These are phyloP conservation scores for Backusella westeae DNA, from an alignment of 192 early-diverging fungal species.

Conservation along the genomic window DNA sequence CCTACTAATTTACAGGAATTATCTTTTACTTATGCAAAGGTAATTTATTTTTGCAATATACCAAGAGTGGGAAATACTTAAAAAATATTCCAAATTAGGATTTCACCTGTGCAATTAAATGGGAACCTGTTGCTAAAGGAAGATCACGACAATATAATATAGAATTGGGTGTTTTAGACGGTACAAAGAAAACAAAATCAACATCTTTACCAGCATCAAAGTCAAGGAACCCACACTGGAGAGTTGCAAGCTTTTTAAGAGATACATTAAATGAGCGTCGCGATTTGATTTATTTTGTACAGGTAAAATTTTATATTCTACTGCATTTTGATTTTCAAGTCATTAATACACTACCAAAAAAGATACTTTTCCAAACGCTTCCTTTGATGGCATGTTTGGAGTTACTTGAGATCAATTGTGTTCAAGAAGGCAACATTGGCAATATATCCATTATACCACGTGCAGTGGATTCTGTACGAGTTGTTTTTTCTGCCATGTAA, in stretches of 20 bases:
- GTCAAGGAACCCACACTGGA: constrained; percentile 30
- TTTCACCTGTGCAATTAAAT: constrained; percentile 30
- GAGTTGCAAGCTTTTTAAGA: constrained; percentile 28
- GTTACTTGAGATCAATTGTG: constrained; percentile 21
- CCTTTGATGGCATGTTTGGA: constrained; percentile 36
- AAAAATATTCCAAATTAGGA: constrained; percentile 1
- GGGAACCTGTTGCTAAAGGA: constrained; percentile 20
- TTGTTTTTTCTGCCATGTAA: constrained; percentile 38
- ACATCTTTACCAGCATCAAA: constrained; percentile 1
- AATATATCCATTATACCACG: constrained; percentile 37
- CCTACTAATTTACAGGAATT: constrained; percentile 33
- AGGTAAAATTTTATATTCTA: constrained; percentile 7
- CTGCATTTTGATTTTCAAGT: neutral
- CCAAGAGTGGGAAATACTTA: neutral
- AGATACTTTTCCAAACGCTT: constrained; percentile 37
- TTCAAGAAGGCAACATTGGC: constrained; percentile 19
- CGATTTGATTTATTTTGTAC: constrained; percentile 34
- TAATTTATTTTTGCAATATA: neutral
- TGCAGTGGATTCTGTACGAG: constrained; percentile 27
- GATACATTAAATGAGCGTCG: constrained; percentile 32
- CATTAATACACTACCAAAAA: neutral
- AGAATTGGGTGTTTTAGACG: constrained; percentile 5
- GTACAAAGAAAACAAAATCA: constrained; percentile 6
- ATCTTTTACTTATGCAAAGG: constrained; percentile 34
- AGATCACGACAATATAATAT: constrained; percentile 28